Base-by-base conservation (phyloP, 2,329 filamentous ascomycete species). In the Alternaria novae-zelandiae region DNA sequence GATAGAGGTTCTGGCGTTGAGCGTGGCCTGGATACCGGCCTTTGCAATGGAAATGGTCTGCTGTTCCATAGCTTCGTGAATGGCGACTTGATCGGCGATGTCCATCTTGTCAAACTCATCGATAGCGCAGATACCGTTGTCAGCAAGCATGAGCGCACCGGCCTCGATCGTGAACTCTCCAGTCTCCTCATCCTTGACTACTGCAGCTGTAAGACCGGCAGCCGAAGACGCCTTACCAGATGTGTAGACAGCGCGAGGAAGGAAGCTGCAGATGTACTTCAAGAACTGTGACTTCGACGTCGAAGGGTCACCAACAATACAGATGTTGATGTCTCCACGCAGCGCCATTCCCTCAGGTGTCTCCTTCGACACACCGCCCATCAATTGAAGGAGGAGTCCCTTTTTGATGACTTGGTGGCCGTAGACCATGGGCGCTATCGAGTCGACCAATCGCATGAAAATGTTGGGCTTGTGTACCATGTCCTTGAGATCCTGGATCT, bases 41-140 rank as follows among this genome's bases (percentile, higher is more conserved):
- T 99, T 99, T 64, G 96, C 95, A 74, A 99, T 99, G 9, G 94
- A 97, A 70, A 99, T 99, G 6, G 96, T 99, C 82, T 99, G 96
- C 84, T 99, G 96, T 87, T 99, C 96, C 96, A 99, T 99, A 63
- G 96, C 96, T 88, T 99, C 96, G 87, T 99, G 96, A 75, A 99
- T 99, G 69, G 96, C 96, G 59, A 99, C 96, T 83, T 99, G 96
- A 79, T 99, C 96, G 56, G 85, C 89, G 66, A 99, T 92, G 75
- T 99, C 96, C 96, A 99, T 99, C 84, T 99, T 99, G 88, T 99
- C 96, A 73, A 99, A 99, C 79, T 99, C 96, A 78, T 99, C 96
- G 78, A 99, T 99, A 63, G 94, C 94, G 81, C 96, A 99, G 73
- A 98, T 96, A 57, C 96, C 96, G 70, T 97, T 97, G 75, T 98